Evolutionary conservation across 805 yeast genomes (phyloP).

Genomic region (Saitoella complicata): DNA sequence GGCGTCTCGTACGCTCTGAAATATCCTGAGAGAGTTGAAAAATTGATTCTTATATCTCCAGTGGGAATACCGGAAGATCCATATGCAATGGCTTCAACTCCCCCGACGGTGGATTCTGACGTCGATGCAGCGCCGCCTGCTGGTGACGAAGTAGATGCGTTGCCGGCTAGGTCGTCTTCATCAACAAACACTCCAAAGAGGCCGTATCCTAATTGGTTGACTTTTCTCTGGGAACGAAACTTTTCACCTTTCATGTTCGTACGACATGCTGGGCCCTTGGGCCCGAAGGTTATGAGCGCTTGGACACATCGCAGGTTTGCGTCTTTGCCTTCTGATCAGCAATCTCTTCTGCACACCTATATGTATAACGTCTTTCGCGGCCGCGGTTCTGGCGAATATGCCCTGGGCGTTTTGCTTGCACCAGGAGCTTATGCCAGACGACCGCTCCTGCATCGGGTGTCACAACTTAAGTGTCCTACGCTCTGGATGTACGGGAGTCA

Average conservation of each 20-base stretch:
- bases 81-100: slow-evolving; percentile 3
- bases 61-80: slow-evolving; percentile 50
- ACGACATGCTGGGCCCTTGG: slow-evolving; percentile 61
- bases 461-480: slow-evolving; percentile 40
- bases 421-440: slow-evolving; percentile 84
- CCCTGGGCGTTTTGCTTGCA: slow-evolving; percentile 63
- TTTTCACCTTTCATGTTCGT: slow-evolving; percentile 75
- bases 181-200: slow-evolving; percentile 18
- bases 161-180: slow-evolving; percentile 9
- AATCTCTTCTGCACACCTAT: slow-evolving; percentile 51
- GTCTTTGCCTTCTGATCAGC: slow-evolving; percentile 30
- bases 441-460: slow-evolving; percentile 43
- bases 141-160: neutral
- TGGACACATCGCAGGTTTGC: slow-evolving; percentile 81
- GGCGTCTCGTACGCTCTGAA: slow-evolving; percentile 50
- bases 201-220: slow-evolving; percentile 60
- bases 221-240: slow-evolving; percentile 68
- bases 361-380: slow-evolving; percentile 73
- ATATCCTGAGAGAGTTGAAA: slow-evolving; percentile 44
- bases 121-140: slow-evolving; percentile 2
- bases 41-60: slow-evolving; percentile 70
- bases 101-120: slow-evolving; percentile 1
- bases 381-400: slow-evolving; percentile 85
- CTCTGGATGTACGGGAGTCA: slow-evolving; percentile 74
- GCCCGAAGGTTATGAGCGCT: slow-evolving; percentile 71